These are phyloP conservation scores for Blastocystis sp. DNA, from an alignment of 352 stramenopile genomes.

Conservation along the genomic window DNA sequence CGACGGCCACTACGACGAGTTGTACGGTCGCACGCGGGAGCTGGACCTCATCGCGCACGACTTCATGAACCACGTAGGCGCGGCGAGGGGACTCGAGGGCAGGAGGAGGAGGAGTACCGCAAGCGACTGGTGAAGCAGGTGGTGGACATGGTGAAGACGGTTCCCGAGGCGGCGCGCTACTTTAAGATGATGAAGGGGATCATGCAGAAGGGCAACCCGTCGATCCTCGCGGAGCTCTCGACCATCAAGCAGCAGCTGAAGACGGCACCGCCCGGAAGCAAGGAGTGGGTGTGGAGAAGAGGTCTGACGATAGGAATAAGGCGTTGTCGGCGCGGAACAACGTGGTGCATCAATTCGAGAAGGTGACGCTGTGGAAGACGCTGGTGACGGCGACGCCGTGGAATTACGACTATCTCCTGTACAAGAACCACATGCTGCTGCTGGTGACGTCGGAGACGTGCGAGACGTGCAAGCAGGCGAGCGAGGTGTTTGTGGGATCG, in stretches of 20 bases:
- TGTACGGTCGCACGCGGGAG: background rate
- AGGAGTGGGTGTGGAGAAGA: background rate
- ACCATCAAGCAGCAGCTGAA: constrained; percentile 3
- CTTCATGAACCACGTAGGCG: constrained; percentile 20
- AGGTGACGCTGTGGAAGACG: constrained; percentile 3
- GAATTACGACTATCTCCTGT: constrained; percentile 25
- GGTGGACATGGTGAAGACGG: background rate
- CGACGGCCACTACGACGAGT: constrained; percentile 15
- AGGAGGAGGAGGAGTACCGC: constrained; percentile 36
- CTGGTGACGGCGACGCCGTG: constrained; percentile 2
- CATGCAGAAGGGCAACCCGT: background rate
- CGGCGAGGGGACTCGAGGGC: background rate
- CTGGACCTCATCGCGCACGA: constrained; percentile 9
- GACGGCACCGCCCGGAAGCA: background rate
- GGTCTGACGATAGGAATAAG: constrained; percentile 6
- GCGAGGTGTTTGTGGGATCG: background rate
- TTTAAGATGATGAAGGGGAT: constrained; percentile 45
- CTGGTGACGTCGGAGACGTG: background rate
- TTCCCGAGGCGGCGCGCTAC: constrained; percentile 24
- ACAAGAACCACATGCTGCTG: constrained; percentile 28
- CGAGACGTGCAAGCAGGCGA: background rate
- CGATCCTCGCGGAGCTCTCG: constrained; percentile 6
- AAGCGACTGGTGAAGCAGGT: constrained; percentile 1
- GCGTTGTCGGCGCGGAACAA: constrained; percentile 22
- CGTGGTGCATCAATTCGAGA: constrained; percentile 48